Base-by-base conservation (phyloP, 192 early-diverging fungal genomes). In the Geranomyces variabilis region DNA sequence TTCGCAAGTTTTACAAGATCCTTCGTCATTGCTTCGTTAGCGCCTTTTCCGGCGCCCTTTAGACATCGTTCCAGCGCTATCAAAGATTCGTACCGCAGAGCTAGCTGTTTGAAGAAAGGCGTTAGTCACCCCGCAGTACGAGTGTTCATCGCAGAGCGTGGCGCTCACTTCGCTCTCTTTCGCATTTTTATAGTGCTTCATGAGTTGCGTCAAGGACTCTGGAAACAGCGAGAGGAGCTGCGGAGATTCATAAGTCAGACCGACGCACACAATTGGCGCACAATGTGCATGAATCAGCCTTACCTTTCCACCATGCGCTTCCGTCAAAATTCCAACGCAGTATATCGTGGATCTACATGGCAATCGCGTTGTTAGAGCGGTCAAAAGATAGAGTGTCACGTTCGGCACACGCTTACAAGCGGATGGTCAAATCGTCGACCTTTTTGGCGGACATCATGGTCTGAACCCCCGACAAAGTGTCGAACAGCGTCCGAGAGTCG, bases 291-390 rank as follows among this genome's bases (percentile, higher is more conserved):
- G 5, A 41, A 41, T 41, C 10, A 41, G 30, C 2, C 76, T 15
- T 43, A 91, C 89, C 77, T 92, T 93, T 72, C 79, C 77, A 17
- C 92, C 92, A 10, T 92, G 74, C 0, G 87, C 81, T 62, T 93
- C 92, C 71, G 93, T 90, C 26, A 97, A 78, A 24, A 83, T 82
- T 0, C 96, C 95, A 6, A 92, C 84, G 43, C 87, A 88, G 59
- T 87, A 77, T 17, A 96, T 84, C 0, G 92, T 87, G 1, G 93
- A 90, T n/a, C 91, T 92, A 57, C 26, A 61, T n/a, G 14, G 51
- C 8, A 55, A 55, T 14, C n/a, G n/a, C n/a, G n/a, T n/a, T n/a
- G n/a, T n/a, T n/a, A 44, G 56, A 70, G 22, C 45, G 10, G 9
- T 34, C 14, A 67, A 3, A 31, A 30, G 15, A 31, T 21, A 9